Evolutionary conservation across 2,329 filamentous ascomycete genomes (phyloP).

Genomic region (Dothistroma pini): DNA sequence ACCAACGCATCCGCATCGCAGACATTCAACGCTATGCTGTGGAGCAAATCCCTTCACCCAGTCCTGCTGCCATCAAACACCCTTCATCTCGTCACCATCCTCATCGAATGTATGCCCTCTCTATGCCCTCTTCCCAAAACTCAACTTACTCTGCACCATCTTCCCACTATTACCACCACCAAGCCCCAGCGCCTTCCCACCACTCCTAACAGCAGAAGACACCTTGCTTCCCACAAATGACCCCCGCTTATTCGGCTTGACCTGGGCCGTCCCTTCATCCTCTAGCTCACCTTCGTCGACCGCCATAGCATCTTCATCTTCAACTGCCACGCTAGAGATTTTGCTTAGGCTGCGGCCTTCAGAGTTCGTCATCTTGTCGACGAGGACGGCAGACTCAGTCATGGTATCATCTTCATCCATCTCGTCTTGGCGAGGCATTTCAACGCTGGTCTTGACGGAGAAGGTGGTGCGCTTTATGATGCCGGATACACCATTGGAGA

Average conservation of each 20-base stretch:
- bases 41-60: neutral
- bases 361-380: neutral
- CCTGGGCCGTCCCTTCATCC: neutral
- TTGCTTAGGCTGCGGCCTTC: conserved; percentile 8
- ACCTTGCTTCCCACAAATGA: neutral
- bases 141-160: conserved; percentile 7
- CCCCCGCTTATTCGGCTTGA: neutral
- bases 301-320: conserved; percentile 1
- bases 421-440: conserved; percentile 9
- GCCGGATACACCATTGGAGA: neutral
- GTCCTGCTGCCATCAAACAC: neutral
- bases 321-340: neutral
- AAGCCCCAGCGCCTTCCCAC: neutral
- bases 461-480: conserved; percentile 18
- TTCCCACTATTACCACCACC: neutral
- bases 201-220: neutral
- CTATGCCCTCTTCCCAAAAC: conserved; percentile 2
- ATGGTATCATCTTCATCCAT: conserved; percentile 11
- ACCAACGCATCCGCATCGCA: neutral
- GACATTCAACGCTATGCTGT: neutral
- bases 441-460: conserved; percentile 16
- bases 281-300: neutral
- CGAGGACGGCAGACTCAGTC: neutral
- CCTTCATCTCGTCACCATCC: neutral
- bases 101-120: neutral